Percentiles rank a stretch among this genome's conserved stretches.
Evolutionary conservation across 2,329 filamentous ascomycete species (phyloP).

Genomic region (Epichloe sibirici): DNA sequence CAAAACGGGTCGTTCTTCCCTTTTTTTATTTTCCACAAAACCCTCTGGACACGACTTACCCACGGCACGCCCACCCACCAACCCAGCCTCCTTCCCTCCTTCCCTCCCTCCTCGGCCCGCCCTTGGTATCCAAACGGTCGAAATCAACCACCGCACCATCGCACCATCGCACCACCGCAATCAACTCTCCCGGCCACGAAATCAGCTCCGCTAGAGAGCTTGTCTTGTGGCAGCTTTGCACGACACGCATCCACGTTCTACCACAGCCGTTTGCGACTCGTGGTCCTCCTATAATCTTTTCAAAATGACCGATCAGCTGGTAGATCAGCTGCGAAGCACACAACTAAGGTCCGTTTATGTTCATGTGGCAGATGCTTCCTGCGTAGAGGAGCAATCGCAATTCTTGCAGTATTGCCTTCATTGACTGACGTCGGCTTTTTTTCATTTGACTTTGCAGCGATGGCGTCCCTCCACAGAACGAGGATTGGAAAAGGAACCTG

Average conservation of each 20-base stretch:
- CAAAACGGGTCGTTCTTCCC: constrained; percentile 1
- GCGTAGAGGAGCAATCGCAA: neutral
- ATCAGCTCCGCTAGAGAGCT: neutral
- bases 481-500: constrained; percentile 64
- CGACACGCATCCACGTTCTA: constrained; percentile 6
- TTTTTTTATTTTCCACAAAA: constrained; percentile 1
- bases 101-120: neutral
- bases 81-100: neutral
- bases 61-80: neutral
- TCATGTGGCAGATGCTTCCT: neutral
- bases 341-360: constrained; percentile 26
- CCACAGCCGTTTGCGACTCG: constrained; percentile 8
- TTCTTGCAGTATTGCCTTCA: neutral
- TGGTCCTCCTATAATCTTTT: constrained; percentile 14
- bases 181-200: neutral
- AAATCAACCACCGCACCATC: neutral
- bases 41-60: neutral
- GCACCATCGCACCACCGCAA: neutral
- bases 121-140: constrained; percentile 1
- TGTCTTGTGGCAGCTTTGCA: constrained; percentile 12
- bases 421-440: neutral
- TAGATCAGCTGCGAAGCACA: constrained; percentile 31
- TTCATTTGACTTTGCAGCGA: constrained; percentile 25
- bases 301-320: constrained; percentile 33
- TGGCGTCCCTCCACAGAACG: constrained; percentile 29